Percentiles rank a stretch among this genome's conserved stretches.
Evolutionary conservation across 768 basidiomycete species (phyloP).

Genomic region (Lactarius tabidus): DNA sequence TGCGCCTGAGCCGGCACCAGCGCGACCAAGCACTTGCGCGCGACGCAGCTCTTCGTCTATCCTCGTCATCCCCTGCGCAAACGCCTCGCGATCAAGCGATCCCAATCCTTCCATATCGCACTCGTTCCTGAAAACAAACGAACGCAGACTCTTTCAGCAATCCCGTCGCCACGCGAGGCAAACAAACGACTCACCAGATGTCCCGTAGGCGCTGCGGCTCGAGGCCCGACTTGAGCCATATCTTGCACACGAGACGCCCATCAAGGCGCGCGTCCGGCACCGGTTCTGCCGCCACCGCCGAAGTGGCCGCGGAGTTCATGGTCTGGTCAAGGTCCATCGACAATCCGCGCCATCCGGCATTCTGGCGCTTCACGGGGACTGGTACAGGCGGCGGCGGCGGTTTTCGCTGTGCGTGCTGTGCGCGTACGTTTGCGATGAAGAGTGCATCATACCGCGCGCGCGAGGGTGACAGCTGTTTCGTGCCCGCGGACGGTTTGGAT

Average conservation of each 20-base stretch:
- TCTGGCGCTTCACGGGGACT: conserved; percentile 45
- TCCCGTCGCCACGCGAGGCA: neutral
- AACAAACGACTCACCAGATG: conserved; percentile 53
- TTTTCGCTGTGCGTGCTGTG: conserved; percentile 23
- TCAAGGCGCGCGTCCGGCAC: conserved; percentile 44
- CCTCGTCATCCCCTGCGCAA: conserved; percentile 72
- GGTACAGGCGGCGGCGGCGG: conserved; percentile 37
- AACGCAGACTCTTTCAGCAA: neutral
- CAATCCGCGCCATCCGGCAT: conserved; percentile 66
- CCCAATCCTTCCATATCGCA: conserved; percentile 54
- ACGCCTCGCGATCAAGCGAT: conserved; percentile 54
- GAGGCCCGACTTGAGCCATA: conserved; percentile 59
- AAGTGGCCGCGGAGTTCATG: conserved; percentile 22
- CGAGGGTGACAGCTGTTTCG: conserved; percentile 26
- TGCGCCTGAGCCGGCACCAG: neutral
- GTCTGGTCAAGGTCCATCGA: conserved; percentile 58
- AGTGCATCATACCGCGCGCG: conserved; percentile 32
- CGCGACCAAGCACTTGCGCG: conserved; percentile 34
- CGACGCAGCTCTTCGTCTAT: conserved; percentile 73
- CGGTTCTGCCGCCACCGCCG: conserved; percentile 31
- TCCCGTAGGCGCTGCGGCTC: conserved; percentile 45
- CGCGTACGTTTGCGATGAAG: conserved; percentile 29
- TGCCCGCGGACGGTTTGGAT: conserved; percentile 13
- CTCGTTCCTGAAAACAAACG: conserved; percentile 47
- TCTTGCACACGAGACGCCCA: conserved; percentile 49